Percentiles rank a stretch among this genome's conserved stretches.
Evolutionary conservation across 2,329 filamentous ascomycete species (phyloP).

Genomic region (Aspergillus ustus): DNA sequence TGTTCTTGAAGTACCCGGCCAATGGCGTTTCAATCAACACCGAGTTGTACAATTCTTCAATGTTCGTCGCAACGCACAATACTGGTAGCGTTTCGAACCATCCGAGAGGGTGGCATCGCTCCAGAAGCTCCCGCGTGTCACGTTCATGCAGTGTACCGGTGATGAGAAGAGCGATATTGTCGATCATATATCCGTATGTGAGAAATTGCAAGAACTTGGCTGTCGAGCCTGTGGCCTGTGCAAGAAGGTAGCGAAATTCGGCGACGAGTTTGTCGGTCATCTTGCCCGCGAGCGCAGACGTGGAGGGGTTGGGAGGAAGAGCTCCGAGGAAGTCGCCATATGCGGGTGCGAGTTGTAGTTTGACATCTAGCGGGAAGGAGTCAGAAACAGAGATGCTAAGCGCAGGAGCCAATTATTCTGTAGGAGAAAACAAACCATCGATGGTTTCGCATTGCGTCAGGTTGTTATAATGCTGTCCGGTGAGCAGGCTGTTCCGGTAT

Average conservation of each 20-base stretch:
- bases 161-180: conserved; percentile 97
- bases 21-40: conserved; percentile 96
- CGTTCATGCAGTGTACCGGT: conserved; percentile 97
- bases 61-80: conserved; percentile 95
- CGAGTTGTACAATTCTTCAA: conserved; percentile 98
- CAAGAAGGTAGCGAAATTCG: conserved; percentile 94
- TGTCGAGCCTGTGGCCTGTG: conserved; percentile 88
- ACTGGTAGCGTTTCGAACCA: conserved; percentile 99
- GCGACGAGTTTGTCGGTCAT: conserved; percentile 97
- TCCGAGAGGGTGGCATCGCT: conserved; percentile 93
- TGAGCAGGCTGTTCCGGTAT: conserved; percentile 93
- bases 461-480: conserved; percentile 88
- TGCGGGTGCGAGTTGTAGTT: conserved; percentile 92
- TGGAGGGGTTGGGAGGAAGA: conserved; percentile 94
- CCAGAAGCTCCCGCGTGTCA: conserved; percentile 91
- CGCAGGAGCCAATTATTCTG: not conserved
- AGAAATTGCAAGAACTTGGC: conserved; percentile 97
- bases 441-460: conserved; percentile 97
- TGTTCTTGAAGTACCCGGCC: conserved; percentile 96
- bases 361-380: conserved; percentile 71
- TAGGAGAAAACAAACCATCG: conserved; percentile 69
- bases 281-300: conserved; percentile 89
- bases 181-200: conserved; percentile 99
- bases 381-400: not conserved
- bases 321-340: conserved; percentile 96